Conservation (phyloP, 805 yeast genomes). For the Priceomyces haplophilus region DNA sequence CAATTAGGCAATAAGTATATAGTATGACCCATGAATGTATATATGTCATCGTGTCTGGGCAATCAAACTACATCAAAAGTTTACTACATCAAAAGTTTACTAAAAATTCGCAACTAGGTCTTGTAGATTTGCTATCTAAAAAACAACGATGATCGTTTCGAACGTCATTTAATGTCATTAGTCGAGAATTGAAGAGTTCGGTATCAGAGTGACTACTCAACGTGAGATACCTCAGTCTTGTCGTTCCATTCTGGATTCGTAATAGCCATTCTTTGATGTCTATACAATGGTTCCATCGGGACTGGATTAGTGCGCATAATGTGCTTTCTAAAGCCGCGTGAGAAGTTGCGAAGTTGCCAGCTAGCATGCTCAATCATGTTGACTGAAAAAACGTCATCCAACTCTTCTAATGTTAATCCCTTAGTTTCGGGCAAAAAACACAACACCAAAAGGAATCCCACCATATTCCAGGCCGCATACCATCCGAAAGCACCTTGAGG, state of each 20-base stretch:
- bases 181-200: too few species aligned
- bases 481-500: conserved; percentile 85
- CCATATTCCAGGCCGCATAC: conserved; percentile 75
- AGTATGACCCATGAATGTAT: background rate
- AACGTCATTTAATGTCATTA: too few species aligned
- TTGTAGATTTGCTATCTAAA: too few species aligned
- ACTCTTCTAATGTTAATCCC: conserved; percentile 71
- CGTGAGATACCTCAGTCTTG: conserved; percentile 50
- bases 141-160: too few species aligned
- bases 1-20: conserved; percentile 52
- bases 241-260: conserved; percentile 63
- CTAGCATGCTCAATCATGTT: conserved; percentile 54
- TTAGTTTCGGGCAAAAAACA: conserved; percentile 36
- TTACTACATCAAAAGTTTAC: background rate
- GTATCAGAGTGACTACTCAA: conserved; percentile 30
- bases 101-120: background rate
- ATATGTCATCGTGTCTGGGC: background rate
- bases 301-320: conserved; percentile 45
- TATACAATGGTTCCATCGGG: conserved; percentile 55
- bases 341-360: conserved; percentile 30
- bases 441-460: conserved; percentile 61
- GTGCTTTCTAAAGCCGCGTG: conserved; percentile 44
- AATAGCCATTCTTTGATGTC: conserved; percentile 56
- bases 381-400: conserved; percentile 69
- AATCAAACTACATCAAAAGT: background rate